Evolutionary conservation across 768 basidiomycete species (phyloP).

Genomic region (Fistulinella prunicolor): DNA sequence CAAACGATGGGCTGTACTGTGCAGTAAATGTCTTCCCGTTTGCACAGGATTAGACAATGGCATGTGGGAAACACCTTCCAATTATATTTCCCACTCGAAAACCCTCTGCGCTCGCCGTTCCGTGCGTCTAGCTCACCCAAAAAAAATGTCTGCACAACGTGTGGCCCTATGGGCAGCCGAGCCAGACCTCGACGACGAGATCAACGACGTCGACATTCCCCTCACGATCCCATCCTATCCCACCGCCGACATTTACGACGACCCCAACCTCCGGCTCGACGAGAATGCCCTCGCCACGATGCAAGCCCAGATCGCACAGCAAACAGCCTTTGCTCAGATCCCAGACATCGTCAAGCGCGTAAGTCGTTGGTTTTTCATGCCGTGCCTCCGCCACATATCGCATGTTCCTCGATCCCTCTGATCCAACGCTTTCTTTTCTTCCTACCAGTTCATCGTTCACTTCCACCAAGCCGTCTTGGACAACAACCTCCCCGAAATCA

Average conservation of each 20-base stretch:
- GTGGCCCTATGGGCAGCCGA: conserved; percentile 75
- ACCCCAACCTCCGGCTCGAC: conserved; percentile 58
- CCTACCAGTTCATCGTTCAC: conserved; percentile 80
- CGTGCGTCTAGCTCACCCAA: no score
- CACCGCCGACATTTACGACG: conserved; percentile 30
- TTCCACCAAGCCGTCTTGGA: conserved; percentile 92
- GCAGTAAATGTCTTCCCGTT: no score
- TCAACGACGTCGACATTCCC: conserved; percentile 63
- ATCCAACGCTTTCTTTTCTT: conserved; percentile 2
- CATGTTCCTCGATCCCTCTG: not conserved
- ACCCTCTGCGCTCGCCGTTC: no score
- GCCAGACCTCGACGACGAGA: conserved; percentile 74
- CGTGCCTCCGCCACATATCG: no score
- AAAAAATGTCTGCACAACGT: conserved; percentile 52
- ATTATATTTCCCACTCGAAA: no score
- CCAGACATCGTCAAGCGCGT: conserved; percentile 89
- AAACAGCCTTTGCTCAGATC: conserved; percentile 77
- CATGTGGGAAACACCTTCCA: no score
- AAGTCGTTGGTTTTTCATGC: no score
- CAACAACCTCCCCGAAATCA: conserved; percentile 89
- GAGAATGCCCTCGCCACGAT: conserved; percentile 67
- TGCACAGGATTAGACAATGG: no score
- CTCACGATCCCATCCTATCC: conserved; percentile 29
- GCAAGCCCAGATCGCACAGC: conserved; percentile 83
- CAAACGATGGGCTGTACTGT: no score